Evolutionary conservation across 176 grass and related monocot species (phyloP).

Genomic region (Oryza brachyantha): DNA sequence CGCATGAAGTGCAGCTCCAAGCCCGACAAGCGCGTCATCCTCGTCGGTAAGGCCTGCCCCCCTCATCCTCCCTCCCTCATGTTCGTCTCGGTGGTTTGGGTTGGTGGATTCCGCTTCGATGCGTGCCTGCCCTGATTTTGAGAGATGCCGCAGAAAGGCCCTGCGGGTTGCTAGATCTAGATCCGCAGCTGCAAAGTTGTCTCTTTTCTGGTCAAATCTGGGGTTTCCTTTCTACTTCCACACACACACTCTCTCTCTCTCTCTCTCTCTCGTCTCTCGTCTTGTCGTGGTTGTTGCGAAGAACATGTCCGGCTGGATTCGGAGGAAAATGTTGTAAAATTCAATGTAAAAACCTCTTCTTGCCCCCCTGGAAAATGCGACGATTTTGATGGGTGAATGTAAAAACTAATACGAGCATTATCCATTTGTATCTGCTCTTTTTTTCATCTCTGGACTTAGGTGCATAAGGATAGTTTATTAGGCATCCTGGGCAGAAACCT

Average conservation of each 20-base stretch:
- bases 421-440: too few relatives aligned
- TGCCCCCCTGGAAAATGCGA: background rate
- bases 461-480: background rate
- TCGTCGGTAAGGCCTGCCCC: conserved; percentile 45
- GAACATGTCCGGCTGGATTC: background rate
- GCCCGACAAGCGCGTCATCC: conserved; percentile 95
- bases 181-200: background rate
- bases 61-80: too few relatives aligned
- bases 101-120: background rate
- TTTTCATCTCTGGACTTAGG: too few relatives aligned
- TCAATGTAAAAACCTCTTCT: too few relatives aligned
- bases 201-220: background rate
- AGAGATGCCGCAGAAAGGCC: background rate
- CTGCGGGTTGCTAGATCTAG: background rate
- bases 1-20: conserved; percentile 90
- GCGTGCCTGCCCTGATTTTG: background rate
- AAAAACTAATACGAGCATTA: too few relatives aligned
- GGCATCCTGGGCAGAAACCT: background rate
- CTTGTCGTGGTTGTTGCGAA: background rate
- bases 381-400: background rate
- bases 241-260: too few relatives aligned
- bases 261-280: background rate
- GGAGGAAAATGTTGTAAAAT: background rate
- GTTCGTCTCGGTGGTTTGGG: background rate
- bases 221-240: too few relatives aligned